Percentiles rank a stretch among this genome's conserved stretches.
Evolutionary conservation across 1,284 basidiomycete species (phyloP).

Genomic region (Microbotryum scabiosae): DNA sequence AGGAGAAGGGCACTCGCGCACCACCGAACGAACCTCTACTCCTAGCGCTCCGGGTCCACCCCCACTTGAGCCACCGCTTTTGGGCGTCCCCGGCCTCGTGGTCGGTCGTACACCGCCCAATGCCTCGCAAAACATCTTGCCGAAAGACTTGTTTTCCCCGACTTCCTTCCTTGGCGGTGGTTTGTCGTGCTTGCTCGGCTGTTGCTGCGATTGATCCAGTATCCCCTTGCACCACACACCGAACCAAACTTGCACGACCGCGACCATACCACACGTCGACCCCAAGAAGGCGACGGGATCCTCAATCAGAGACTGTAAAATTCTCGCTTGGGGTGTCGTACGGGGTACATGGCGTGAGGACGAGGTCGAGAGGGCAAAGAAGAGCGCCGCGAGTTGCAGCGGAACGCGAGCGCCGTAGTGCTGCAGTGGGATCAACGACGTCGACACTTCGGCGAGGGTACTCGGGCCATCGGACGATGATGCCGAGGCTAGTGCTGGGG

Average conservation of each 20-base stretch:
- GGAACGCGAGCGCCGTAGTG: conserved; percentile 24
- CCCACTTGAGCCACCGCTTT: no score
- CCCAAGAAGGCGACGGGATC: conserved; percentile 21
- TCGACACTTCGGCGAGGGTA: no score
- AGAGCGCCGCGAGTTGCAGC: conserved; percentile 19
- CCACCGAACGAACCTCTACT: neutral
- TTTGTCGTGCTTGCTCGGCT: neutral
- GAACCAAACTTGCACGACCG: conserved; percentile 29
- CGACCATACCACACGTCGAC: conserved; percentile 9
- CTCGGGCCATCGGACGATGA: no score
- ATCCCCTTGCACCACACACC: conserved; percentile 19
- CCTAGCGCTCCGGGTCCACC: neutral
- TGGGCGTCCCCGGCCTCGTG: no score
- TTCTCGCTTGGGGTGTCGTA: no score
- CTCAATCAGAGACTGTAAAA: conserved; percentile 4
- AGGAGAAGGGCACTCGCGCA: neutral
- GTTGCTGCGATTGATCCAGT: neutral
- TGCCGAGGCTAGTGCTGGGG: no score
- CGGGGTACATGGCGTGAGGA: no score
- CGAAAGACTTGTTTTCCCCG: conserved; percentile 1
- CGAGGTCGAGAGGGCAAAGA: conserved; percentile 5
- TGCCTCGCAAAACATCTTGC: conserved; percentile 7
- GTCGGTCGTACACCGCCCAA: no score
- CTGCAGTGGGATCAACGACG: conserved; percentile 4
- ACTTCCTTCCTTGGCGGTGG: neutral